Evolutionary conservation across 495 filamentous ascomycete species (phyloP), one percentile per base, ranked within the genome.

Genomic region (Pseudevernia furfuracea): DNA sequence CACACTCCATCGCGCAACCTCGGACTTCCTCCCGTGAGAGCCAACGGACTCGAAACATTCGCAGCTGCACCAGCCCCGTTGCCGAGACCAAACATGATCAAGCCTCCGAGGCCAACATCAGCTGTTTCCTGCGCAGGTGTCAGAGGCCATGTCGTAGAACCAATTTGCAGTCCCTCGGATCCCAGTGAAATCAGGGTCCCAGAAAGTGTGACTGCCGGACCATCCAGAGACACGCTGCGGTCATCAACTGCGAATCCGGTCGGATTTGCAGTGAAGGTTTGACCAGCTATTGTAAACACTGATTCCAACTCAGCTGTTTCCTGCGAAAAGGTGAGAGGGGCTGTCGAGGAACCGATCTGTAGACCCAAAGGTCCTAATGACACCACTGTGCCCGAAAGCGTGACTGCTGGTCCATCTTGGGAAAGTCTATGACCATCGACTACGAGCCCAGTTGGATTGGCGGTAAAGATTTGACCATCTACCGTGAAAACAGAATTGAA

Each of bases 161-260:
- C 63, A 1, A 65, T 59, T 23, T 38, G 39, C n/a, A 65, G 34
- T 12, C 63, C 57, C 11, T 39, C 56, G 7, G 41, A 30, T 52
- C 57, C 63, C 21, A 65, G 37, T 15, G 63, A 65, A 8, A 65
- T 15, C 23, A 59, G 32, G 12, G 63, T 65, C 1, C 63, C 63
- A 14, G 56, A 46, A 0, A 65, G 23, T 12, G 57, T 59, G 9
- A 59, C 39, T n/a, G 63, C 56, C 9, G 63, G 48, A 9, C 56
- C 57, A 37, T 39, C 57, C 37, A 41, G 17, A 21, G 57, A 44
- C 17, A 65, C 2, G 3, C 43, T 52, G 12, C 28, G 46, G 23
- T 32, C 58, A 3, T n/a, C 36, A 52, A 65, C 25, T 11, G 63
- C 34, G 32, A 65, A 53, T 2, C 28, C 43, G 1, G 39, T 44